phyloP scores from a whole-genome alignment of 176 grass and related monocot species.

The Carex pumila region DNA sequence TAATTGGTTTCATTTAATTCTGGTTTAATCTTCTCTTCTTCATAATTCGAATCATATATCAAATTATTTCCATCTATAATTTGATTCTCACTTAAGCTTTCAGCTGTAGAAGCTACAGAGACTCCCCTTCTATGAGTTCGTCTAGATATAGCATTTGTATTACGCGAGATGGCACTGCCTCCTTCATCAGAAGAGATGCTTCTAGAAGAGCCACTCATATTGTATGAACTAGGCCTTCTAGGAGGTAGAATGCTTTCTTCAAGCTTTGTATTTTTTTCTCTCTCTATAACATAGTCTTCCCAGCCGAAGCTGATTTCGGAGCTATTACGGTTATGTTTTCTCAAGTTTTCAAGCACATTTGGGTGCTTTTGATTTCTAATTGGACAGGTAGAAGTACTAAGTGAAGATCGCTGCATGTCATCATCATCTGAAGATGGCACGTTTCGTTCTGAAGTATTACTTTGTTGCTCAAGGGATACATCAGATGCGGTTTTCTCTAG shows the following conservation, averaged over 20 bases:
- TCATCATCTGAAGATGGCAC: neutral
- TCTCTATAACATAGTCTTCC: slow-evolving; percentile 6
- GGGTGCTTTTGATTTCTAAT: neutral
- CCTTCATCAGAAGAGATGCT: slow-evolving; percentile 22
- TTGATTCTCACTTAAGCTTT: neutral
- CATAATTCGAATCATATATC: neutral
- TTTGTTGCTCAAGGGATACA: neutral
- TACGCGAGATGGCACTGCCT: neutral
- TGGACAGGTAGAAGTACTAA: neutral
- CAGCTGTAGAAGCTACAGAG: neutral
- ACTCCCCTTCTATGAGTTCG: neutral
- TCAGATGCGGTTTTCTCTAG: neutral
- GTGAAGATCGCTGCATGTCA: neutral
- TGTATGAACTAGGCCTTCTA: neutral
- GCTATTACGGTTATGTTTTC: neutral
- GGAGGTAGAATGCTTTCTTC: neutral
- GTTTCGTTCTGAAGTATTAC: neutral
- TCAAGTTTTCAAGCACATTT: neutral
- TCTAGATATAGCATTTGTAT: neutral
- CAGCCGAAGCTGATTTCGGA: neutral
- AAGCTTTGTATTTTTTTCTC: neutral
- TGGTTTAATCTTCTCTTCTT: too few species aligned
- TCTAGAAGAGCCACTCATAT: neutral
- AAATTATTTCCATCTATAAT: slow-evolving; percentile 11
- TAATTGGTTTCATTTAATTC: neutral